Base-by-base conservation (phyloP, 805 yeast genomes). In the Cyberlindnera mrakii region DNA sequence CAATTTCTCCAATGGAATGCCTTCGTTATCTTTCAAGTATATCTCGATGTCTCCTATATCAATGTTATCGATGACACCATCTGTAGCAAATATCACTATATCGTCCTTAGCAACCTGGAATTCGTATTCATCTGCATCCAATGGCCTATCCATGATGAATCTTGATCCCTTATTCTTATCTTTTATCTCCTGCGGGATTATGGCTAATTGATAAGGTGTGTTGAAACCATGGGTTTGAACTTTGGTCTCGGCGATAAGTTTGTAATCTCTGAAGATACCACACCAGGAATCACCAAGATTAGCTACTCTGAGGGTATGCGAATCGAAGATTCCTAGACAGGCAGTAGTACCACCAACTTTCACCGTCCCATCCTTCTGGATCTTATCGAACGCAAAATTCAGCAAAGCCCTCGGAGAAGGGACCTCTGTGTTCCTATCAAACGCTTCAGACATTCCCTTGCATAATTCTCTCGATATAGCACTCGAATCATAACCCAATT, bases 241-340 rank as follows among this genome's bases (percentile, higher is more conserved):
- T 48, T 70, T 70, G 0, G 96, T 85, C 54, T 83, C 81, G 33
- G 74, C 63, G 2, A 84, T 70, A 37, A 89, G 67, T 54, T 74
- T 67, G 43, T 71, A 70, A 45, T 78, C 67, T 50, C 99, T 71
- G 59, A 89, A 85, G 3, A 90, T 77, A 15, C 95, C 90, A 61
- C 87, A 86, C 83, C 96, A 93, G 5, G 97, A 89, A 62, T 91
- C 99, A 10, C 99, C 99, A 42, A 91, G 65, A 56, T 93, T 91
- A 8, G 91, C 82, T 0, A 87, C 82, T 35, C 68, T 65, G 31
- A 91, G 59, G 9, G 49, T 50, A 11, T 73, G 65, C 8, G 79
- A 68, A 18, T 79, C 72, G 39, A 85, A 68, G 10, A 82, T 71
- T 1, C 96, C 98, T 40, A 85, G 73, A 54, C 96, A 86, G 3